These are phyloP conservation scores for Exophiala sideris DNA, from an alignment of 2,329 filamentous ascomycete species.

Conservation along the genomic window DNA sequence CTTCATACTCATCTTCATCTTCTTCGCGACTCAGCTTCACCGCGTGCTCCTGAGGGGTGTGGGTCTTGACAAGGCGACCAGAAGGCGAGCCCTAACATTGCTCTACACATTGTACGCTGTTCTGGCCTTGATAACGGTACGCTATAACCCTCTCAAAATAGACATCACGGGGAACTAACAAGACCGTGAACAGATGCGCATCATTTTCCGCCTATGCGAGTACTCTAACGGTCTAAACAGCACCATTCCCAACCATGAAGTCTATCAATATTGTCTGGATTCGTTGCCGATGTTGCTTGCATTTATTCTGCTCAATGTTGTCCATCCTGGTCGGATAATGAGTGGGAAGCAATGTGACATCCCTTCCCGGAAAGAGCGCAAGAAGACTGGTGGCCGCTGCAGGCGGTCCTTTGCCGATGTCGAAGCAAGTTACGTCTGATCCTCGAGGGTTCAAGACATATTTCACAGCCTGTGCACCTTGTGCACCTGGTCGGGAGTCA, in stretches of 20 bases:
- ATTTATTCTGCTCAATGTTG: constrained; percentile 33
- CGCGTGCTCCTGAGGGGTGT: constrained; percentile 34
- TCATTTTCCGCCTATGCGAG: constrained; percentile 56
- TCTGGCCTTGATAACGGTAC: constrained; percentile 45
- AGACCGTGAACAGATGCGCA: constrained; percentile 35
- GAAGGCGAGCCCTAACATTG: constrained; percentile 35
- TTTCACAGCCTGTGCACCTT: no score
- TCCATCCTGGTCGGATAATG: constrained; percentile 36
- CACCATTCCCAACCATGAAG: constrained; percentile 37
- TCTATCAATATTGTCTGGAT: constrained; percentile 40
- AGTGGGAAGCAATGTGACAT: constrained; percentile 33
- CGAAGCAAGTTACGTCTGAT: no score
- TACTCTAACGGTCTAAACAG: constrained; percentile 51
- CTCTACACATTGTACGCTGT: constrained; percentile 52
- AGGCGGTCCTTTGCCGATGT: background rate
- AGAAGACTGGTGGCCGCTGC: constrained; percentile 2
- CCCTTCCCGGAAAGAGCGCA: constrained; percentile 25
- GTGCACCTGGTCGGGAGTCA: no score
- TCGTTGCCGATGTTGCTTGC: constrained; percentile 37
- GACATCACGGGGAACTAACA: background rate
- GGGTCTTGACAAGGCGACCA: constrained; percentile 32
- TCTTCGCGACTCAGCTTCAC: constrained; percentile 50
- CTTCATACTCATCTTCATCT: constrained; percentile 49
- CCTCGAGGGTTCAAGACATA: no score
- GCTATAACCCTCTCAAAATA: background rate